phyloP scores from a whole-genome alignment of 257 asterid species.

The Solanum bulbocastanum region DNA sequence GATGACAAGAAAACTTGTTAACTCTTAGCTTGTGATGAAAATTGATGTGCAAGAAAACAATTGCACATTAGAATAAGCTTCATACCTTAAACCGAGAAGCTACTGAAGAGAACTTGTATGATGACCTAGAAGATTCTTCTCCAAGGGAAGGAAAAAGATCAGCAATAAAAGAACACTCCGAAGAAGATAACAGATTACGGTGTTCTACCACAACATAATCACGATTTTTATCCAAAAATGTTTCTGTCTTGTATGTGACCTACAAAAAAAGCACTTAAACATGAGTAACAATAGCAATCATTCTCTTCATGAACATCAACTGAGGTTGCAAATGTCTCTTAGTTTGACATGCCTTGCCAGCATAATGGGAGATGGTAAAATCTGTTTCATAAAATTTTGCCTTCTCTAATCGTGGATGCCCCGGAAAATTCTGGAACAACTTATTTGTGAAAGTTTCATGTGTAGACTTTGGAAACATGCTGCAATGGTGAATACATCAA shows the following conservation, averaged over 20 bases:
- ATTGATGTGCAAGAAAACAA: background rate
- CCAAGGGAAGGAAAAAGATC: slow-evolving; percentile 82
- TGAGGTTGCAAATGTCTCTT: background rate
- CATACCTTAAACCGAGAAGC: slow-evolving; percentile 94
- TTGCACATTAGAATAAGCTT: background rate
- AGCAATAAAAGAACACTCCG: slow-evolving; percentile 66
- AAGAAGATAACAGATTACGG: slow-evolving; percentile 81
- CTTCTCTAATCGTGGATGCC: slow-evolving; percentile 69
- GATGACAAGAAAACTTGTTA: background rate
- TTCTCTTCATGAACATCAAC: background rate
- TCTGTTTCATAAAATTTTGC: slow-evolving; percentile 94
- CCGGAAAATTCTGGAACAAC: slow-evolving; percentile 72
- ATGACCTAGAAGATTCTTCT: slow-evolving; percentile 87
- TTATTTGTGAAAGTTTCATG: slow-evolving; percentile 87
- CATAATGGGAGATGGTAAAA: slow-evolving; percentile 90
- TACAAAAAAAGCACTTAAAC: slow-evolving; percentile 19
- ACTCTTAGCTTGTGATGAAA: background rate
- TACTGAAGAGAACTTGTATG: slow-evolving; percentile 96
- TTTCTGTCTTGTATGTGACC: slow-evolving; percentile 89
- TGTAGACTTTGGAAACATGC: slow-evolving; percentile 99
- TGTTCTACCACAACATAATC: slow-evolving; percentile 98
- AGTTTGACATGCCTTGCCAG: slow-evolving; percentile 76
- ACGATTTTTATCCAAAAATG: slow-evolving; percentile 91
- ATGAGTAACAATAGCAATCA: slow-evolving; percentile 8
- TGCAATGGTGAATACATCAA: slow-evolving; percentile 23